These are phyloP conservation scores for Schizochytrium sp. DNA, from an alignment of 108 stramenopile species.

Conservation along the genomic window DNA sequence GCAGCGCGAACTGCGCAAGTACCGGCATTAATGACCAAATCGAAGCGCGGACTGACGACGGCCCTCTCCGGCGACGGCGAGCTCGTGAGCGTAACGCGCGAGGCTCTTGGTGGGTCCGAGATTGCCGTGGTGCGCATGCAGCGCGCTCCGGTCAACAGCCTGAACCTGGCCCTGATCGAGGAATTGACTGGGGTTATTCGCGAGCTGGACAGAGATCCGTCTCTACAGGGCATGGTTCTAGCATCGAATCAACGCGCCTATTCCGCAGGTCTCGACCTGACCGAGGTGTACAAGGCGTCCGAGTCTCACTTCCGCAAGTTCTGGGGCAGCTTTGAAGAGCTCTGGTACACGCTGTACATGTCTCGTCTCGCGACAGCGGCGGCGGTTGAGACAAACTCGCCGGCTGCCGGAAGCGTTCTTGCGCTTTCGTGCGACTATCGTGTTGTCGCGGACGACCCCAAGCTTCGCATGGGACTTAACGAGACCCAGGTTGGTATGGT, in stretches of 20 bases:
- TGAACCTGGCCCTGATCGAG: neutral
- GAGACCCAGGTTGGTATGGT: conserved; percentile 6
- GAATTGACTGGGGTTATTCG: neutral
- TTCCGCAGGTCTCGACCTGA: conserved; percentile 4
- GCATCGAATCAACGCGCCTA: neutral
- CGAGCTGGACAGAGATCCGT: neutral
- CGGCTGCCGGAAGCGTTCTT: neutral
- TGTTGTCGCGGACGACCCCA: neutral
- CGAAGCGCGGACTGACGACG: neutral
- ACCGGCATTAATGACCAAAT: too few species aligned
- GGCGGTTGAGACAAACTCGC: neutral
- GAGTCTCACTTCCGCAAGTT: neutral
- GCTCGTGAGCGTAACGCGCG: neutral
- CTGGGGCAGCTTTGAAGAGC: neutral
- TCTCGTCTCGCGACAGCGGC: neutral
- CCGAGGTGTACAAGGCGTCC: neutral
- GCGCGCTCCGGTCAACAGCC: neutral
- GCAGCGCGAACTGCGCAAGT: too few species aligned
- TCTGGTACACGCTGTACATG: neutral
- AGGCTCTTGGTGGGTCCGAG: neutral
- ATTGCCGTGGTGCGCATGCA: neutral
- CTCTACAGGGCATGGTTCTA: neutral
- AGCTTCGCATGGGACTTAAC: neutral
- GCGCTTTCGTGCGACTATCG: conserved; percentile 10
- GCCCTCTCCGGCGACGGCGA: neutral